Conservation (phyloP, 2,329 filamentous ascomycete genomes). For the Lojkania enalia region DNA sequence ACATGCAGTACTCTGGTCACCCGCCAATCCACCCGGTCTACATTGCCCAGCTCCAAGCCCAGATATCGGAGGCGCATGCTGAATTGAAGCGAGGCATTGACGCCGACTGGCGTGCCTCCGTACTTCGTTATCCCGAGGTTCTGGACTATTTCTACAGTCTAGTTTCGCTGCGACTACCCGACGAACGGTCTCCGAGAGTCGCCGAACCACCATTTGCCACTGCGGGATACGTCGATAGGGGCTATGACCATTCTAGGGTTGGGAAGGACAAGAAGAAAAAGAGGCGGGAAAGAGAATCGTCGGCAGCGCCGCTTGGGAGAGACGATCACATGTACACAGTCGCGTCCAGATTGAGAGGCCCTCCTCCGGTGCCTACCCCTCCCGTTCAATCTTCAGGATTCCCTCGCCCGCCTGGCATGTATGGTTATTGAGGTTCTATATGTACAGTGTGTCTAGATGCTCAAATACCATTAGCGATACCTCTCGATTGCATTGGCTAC, state of each 20-base stretch:
- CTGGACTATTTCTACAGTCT: conserved; percentile 78
- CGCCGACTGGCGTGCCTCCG: conserved; percentile 75
- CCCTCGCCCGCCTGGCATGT: conserved; percentile 28
- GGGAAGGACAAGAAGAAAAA: conserved; percentile 40
- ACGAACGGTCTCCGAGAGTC: conserved; percentile 52
- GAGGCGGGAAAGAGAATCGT: conserved; percentile 39
- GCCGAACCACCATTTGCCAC: conserved; percentile 44
- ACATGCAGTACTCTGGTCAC: conserved; percentile 50
- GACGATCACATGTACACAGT: conserved; percentile 23
- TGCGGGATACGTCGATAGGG: conserved; percentile 43
- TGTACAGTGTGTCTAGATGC: too few relatives aligned
- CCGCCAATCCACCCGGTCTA: conserved; percentile 49
- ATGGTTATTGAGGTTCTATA: conserved; percentile 16
- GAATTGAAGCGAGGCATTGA: conserved; percentile 74
- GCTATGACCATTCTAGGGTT: conserved; percentile 32
- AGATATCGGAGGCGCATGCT: conserved; percentile 67
- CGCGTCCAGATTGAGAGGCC: conserved; percentile 29
- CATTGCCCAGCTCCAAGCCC: conserved; percentile 46
- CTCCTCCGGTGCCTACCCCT: conserved; percentile 41
- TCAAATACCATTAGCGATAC: too few relatives aligned
- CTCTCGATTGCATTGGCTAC: too few relatives aligned
- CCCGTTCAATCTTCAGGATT: conserved; percentile 36
- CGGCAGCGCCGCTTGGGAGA: conserved; percentile 22
- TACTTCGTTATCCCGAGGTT: conserved; percentile 77
- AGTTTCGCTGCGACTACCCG: conserved; percentile 67